Percentiles rank a stretch among this genome's conserved stretches.
Evolutionary conservation across 2,329 filamentous ascomycete genomes (phyloP).

Genomic region (Fusarium lateritium): DNA sequence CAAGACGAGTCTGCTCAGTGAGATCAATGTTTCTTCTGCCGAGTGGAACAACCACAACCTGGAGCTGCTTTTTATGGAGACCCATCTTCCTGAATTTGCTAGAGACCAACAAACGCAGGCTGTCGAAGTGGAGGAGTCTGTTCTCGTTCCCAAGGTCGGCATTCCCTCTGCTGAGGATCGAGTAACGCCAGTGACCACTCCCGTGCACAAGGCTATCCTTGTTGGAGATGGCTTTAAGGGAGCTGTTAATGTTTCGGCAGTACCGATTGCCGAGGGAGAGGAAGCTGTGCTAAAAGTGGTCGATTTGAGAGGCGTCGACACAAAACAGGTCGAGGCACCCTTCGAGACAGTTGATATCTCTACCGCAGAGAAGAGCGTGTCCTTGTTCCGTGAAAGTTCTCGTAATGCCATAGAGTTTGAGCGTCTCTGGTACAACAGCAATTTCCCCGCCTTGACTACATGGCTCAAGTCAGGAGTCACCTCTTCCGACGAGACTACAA

Average conservation of each 20-base stretch:
- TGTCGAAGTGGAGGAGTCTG: constrained; percentile 69
- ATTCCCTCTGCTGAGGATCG: constrained; percentile 76
- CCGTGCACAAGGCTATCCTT: constrained; percentile 86
- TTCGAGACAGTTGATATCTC: constrained; percentile 75
- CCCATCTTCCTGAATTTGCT: constrained; percentile 57
- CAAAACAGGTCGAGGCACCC: constrained; percentile 55
- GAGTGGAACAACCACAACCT: constrained; percentile 72
- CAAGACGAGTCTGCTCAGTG: constrained; percentile 62
- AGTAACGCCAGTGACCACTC: constrained; percentile 79
- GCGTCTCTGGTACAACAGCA: constrained; percentile 80
- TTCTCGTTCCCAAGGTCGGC: constrained; percentile 83
- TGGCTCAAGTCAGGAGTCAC: constrained; percentile 73
- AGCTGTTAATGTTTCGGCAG: constrained; percentile 67
- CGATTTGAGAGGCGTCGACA: constrained; percentile 65
- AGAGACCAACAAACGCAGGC: constrained; percentile 51
- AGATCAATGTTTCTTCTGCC: constrained; percentile 75
- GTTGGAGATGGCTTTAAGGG: constrained; percentile 81
- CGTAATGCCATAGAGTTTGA: constrained; percentile 81
- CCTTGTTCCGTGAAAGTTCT: constrained; percentile 77
- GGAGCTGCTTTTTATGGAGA: constrained; percentile 73
- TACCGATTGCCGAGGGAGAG: constrained; percentile 57
- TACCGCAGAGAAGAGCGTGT: constrained; percentile 73
- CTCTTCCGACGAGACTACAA: constrained; percentile 64
- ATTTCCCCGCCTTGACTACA: constrained; percentile 72
- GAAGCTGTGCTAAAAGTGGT: constrained; percentile 69